Percentiles rank a stretch among this genome's conserved stretches.
Evolutionary conservation across 805 yeast genomes (phyloP).

Genomic region (Wickerhamiella parazyma): DNA sequence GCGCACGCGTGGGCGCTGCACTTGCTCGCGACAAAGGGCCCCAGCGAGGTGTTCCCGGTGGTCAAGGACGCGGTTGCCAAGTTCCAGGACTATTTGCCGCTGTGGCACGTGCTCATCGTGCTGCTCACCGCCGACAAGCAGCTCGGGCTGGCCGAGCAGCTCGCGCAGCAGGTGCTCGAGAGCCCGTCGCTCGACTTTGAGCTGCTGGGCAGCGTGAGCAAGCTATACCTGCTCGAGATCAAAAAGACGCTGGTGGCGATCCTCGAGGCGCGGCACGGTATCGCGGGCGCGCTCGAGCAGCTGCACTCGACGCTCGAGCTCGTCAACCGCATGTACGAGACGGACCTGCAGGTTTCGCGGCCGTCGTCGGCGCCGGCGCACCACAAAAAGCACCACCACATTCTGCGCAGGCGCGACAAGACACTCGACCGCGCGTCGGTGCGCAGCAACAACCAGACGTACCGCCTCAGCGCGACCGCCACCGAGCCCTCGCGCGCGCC

Average conservation of each 20-base stretch:
- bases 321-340: constrained; percentile 21
- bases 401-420: constrained; percentile 8
- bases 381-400: neutral
- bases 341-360: neutral
- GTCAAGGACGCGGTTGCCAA: constrained; percentile 17
- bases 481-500: constrained; percentile 27
- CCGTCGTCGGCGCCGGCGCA: too few relatives aligned
- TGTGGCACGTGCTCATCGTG: constrained; percentile 56
- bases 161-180: constrained; percentile 39
- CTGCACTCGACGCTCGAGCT: constrained; percentile 54
- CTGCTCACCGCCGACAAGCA: constrained; percentile 51
- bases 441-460: neutral
- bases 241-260: constrained; percentile 63
- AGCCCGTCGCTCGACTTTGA: constrained; percentile 19
- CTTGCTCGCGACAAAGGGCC: constrained; percentile 18
- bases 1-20: constrained; percentile 23
- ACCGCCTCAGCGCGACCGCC: constrained; percentile 2
- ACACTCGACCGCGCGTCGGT: neutral
- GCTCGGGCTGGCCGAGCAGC: constrained; percentile 40
- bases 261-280: constrained; percentile 48
- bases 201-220: constrained; percentile 24
- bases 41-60: constrained; percentile 18
- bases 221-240: constrained; percentile 43
- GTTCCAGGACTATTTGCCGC: constrained; percentile 42
- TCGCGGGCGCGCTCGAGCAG: constrained; percentile 43